Conservation (phyloP, 345 rosid species). For the Clarkia xantiana region DNA sequence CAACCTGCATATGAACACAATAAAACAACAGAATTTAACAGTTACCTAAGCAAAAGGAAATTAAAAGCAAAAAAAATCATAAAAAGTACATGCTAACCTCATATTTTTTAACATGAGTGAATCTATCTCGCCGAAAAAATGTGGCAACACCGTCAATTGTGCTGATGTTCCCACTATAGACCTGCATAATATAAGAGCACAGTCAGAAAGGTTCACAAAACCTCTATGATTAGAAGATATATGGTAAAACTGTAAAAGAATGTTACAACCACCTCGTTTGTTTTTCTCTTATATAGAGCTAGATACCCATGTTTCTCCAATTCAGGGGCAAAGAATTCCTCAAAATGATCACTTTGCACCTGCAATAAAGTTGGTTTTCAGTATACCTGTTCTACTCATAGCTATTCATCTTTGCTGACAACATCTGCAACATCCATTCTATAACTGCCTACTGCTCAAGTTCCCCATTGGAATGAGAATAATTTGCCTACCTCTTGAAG, state of each 20-base stretch:
- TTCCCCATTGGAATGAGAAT: not conserved
- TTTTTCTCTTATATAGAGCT: conserved; percentile 77
- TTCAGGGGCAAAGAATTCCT: conserved; percentile 83
- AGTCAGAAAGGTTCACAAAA: not conserved
- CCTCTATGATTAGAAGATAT: not conserved
- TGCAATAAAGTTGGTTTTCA: conserved; percentile 14
- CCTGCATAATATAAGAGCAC: conserved; percentile 29
- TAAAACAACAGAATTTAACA: not conserved
- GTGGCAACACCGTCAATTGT: conserved; percentile 93
- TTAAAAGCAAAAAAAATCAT: conserved; percentile 4
- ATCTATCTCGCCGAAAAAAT: conserved; percentile 83
- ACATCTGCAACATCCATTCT: not conserved
- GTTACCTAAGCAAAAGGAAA: conserved; percentile 4
- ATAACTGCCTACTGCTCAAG: not conserved
- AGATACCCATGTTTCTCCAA: conserved; percentile 93
- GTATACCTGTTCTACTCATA: not conserved
- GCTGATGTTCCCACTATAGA: conserved; percentile 40
- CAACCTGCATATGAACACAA: conserved; percentile 44
- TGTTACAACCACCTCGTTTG: conserved; percentile 53
- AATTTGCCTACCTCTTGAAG: conserved; percentile 68
- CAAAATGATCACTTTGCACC: conserved; percentile 93
- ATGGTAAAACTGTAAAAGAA: not conserved
- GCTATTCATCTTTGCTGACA: not conserved
- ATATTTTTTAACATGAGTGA: conserved; percentile 94
- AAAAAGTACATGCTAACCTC: conserved; percentile 34